Evolutionary conservation across 805 yeast species (phyloP).

Genomic region (Pichia heedii): DNA sequence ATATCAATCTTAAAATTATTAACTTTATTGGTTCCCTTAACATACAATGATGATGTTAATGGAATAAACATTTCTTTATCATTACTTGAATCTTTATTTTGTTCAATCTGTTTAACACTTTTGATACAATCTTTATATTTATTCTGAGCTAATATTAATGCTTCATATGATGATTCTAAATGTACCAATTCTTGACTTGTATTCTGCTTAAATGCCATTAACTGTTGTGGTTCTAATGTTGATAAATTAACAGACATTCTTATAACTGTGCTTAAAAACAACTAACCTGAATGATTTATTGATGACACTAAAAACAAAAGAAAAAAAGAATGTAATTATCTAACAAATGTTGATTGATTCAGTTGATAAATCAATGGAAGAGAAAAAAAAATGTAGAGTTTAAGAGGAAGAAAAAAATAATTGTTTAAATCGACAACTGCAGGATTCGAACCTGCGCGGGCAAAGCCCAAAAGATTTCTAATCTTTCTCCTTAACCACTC

Average conservation of each 20-base stretch:
- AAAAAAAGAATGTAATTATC: no score
- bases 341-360: neutral
- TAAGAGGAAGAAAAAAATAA: neutral
- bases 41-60: conserved; percentile 77
- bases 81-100: conserved; percentile 32
- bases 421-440: conserved; percentile 37
- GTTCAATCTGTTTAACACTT: conserved; percentile 48
- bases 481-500: conserved; percentile 52
- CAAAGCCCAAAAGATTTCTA: conserved; percentile 53
- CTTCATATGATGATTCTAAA: conserved; percentile 73
- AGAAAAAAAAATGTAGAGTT: neutral
- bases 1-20: conserved; percentile 80
- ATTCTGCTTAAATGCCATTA: conserved; percentile 72
- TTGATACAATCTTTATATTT: conserved; percentile 75
- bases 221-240: conserved; percentile 72
- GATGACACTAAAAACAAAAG: no score
- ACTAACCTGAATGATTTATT: no score
- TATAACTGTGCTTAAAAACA: no score
- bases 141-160: conserved; percentile 70
- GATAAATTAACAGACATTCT: conserved; percentile 35
- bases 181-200: conserved; percentile 82
- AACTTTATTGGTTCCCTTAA: conserved; percentile 68
- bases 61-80: conserved; percentile 56
- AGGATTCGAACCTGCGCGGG: conserved; percentile 59
- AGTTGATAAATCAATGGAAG: neutral